These are phyloP conservation scores for Penicillium lividum DNA, from an alignment of 495 filamentous ascomycete species.

Conservation along the genomic window DNA sequence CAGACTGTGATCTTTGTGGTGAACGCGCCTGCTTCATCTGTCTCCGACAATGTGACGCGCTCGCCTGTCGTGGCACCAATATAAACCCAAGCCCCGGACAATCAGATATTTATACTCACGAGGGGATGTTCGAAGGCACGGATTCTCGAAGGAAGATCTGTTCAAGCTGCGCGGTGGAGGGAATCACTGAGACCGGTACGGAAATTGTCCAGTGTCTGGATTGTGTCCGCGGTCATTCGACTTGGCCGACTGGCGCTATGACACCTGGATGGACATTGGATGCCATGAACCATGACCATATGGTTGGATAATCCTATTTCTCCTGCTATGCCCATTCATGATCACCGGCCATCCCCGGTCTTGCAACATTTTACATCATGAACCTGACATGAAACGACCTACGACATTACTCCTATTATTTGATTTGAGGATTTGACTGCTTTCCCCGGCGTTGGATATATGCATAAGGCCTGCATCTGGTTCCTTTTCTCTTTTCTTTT, in stretches of 20 bases:
- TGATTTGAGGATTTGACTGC: neutral
- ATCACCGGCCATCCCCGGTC: neutral
- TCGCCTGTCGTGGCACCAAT: constrained; percentile 25
- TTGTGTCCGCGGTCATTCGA: constrained; percentile 29
- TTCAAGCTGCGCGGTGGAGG: constrained; percentile 46
- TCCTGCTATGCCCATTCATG: neutral
- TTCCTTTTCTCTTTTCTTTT: neutral
- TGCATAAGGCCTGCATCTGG: neutral
- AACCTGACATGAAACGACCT: neutral
- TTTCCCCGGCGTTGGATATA: neutral
- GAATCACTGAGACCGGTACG: constrained; percentile 39
- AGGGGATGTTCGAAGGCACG: constrained; percentile 9
- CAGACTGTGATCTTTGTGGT: constrained; percentile 51
- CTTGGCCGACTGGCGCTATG: constrained; percentile 13
- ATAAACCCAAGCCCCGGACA: neutral
- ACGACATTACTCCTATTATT: neutral
- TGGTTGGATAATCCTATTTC: neutral
- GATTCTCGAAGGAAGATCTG: constrained; percentile 36
- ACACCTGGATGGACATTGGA: constrained; percentile 22
- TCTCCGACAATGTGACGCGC: constrained; percentile 48
- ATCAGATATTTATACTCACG: constrained; percentile 8
- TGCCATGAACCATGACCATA: constrained; percentile 6
- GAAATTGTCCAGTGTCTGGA: constrained; percentile 44
- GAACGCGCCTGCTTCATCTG: constrained; percentile 54
- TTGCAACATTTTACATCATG: neutral